Conservation (phyloP, 805 yeast genomes). For the Danielozyma ontarioensis region DNA sequence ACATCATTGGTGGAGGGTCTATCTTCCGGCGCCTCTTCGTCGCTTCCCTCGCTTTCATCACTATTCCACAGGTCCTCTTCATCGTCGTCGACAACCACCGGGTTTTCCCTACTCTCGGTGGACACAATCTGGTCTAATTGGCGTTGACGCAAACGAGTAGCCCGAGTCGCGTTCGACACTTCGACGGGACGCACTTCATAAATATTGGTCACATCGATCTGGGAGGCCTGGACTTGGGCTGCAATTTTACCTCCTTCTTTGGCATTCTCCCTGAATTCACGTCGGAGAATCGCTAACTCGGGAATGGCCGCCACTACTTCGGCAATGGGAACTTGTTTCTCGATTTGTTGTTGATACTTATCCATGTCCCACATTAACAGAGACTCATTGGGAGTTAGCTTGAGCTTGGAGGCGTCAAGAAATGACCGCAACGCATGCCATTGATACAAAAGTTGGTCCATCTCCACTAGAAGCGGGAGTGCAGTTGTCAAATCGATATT, state of each 20-base stretch:
- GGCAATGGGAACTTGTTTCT: slow-evolving; percentile 17
- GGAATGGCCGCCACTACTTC: slow-evolving; percentile 15
- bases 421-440: background rate
- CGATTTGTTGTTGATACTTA: slow-evolving; percentile 11
- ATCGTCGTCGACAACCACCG: too few species aligned
- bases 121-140: too few species aligned
- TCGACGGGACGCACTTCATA: too few species aligned
- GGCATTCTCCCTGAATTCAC: slow-evolving; percentile 25
- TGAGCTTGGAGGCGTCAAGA: background rate
- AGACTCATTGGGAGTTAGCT: background rate
- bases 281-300: slow-evolving; percentile 21
- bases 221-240: slow-evolving; percentile 6
- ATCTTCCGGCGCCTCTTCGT: too few species aligned
- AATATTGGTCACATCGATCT: too few species aligned
- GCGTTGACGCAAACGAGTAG: too few species aligned
- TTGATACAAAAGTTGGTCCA: background rate
- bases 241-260: slow-evolving; percentile 25
- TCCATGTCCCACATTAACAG: slow-evolving; percentile 11
- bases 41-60: too few species aligned
- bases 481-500: background rate
- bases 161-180: too few species aligned
- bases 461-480: background rate
- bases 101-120: too few species aligned
- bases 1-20: too few species aligned
- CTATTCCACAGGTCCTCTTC: too few species aligned